phyloP scores from a whole-genome alignment of 768 basidiomycete genomes.

The Collybia sordida region DNA sequence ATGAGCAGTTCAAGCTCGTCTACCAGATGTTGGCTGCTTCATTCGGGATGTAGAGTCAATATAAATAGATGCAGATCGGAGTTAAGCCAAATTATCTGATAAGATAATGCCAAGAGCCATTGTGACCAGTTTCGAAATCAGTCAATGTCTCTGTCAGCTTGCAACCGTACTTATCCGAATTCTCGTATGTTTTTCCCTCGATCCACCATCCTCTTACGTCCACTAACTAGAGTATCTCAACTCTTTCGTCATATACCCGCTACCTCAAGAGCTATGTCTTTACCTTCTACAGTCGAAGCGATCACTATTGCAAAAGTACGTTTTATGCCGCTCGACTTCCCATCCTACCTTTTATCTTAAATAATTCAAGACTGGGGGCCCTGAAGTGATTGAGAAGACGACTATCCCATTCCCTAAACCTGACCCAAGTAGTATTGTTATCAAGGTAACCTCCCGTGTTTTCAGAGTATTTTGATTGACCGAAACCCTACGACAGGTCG shows the following conservation, averaged over 20 bases:
- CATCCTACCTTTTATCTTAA: not conserved
- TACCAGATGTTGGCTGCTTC: conserved; percentile 54
- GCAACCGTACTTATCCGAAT: no score
- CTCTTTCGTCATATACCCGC: conserved; percentile 29
- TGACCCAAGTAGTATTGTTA: conserved; percentile 56
- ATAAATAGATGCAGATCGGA: not conserved
- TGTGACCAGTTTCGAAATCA: no score
- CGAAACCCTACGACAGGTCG: conserved; percentile 40
- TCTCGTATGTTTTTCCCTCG: conserved; percentile 3
- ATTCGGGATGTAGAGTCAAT: conserved; percentile 9
- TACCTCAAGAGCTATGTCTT: conserved; percentile 39
- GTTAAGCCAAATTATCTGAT: not conserved
- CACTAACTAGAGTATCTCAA: conserved; percentile 5
- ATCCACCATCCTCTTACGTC: conserved; percentile 7
- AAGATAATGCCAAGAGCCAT: no score
- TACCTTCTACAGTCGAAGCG: conserved; percentile 65
- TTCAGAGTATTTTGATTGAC: not conserved
- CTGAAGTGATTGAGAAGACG: conserved; percentile 74
- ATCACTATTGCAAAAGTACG: conserved; percentile 61
- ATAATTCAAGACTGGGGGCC: conserved; percentile 54
- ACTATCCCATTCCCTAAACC: conserved; percentile 67
- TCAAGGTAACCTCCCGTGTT: conserved; percentile 30
- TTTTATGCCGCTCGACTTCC: not conserved
- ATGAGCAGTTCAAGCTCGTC: conserved; percentile 62
- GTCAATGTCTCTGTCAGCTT: no score